Evolutionary conservation across 495 filamentous ascomycete species (phyloP), one percentile per base, ranked within the genome.

Genomic region (Physcia stellaris): DNA sequence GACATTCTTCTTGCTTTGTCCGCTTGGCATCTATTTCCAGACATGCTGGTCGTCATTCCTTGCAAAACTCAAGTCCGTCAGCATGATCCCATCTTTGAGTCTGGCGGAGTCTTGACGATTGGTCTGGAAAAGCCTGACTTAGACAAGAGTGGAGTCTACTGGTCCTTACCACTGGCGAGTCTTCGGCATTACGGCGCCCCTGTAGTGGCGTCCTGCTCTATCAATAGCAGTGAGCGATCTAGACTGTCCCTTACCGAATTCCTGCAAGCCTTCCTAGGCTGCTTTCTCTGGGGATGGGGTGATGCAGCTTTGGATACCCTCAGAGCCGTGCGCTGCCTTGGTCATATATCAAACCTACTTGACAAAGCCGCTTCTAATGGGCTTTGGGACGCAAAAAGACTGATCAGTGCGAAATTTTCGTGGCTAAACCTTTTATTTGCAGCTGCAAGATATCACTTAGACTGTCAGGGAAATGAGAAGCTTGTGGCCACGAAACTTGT

Each of bases 21-120:
- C 6, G 43, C 57, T 3, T 63, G 58, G 60, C 57, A 63, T 42
- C n/a, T 63, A 4, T 63, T 57, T 42, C 57, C 58, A 1, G 46
- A 63, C 35, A 49, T 63, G 17, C 23, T 49, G 3, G 52, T 61
- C 2, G 36, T 54, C 33, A 39, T 40, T 4, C 19, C 24, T 17
- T 4, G 37, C n/a, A 22, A 19, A 18, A 16, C 38, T 13, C 33
- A 51, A 7, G 24, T 58, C 16, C 16, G 23, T 18, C 43, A 52
- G 28, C 47, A 50, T 10, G 58, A 59, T 37, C 27, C 32, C 9
- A 30, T 57, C 6, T 40, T 61, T 15, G 27, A 32, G 3, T 22
- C 37, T 6, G 48, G 52, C 9, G 57, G 55, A 6, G 37, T 52
- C 9, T 32, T 62, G 9, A 54, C 53, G 0, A 34, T 62, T 31